Evolutionary conservation across 306 rosid genomes (phyloP).

Genomic region (Oemleria cerasiformis): DNA sequence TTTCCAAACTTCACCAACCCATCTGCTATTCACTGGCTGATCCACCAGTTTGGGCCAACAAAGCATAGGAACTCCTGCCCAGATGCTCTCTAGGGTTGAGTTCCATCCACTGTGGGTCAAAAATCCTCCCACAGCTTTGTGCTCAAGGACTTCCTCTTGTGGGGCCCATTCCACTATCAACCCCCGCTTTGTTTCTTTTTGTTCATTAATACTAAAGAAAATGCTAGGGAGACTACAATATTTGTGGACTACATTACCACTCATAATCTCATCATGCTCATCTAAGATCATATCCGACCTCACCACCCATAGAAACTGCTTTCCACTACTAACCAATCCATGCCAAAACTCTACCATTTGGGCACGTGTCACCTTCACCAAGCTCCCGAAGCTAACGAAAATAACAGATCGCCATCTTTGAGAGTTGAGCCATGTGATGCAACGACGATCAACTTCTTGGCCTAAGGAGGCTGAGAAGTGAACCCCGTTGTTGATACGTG

Average conservation of each 20-base stretch:
- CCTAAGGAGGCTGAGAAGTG: neutral
- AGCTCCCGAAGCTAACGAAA: slow-evolving; percentile 19
- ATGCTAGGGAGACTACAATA: too few species aligned
- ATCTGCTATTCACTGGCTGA: too few species aligned
- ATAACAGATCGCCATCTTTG: neutral
- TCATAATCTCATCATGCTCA: neutral
- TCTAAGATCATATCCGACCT: neutral
- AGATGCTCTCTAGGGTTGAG: too few species aligned
- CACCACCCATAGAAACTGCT: slow-evolving; percentile 9
- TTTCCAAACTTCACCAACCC: neutral
- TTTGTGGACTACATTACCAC: too few species aligned
- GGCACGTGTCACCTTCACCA: neutral
- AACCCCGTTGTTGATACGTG: neutral
- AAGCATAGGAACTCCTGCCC: too few species aligned
- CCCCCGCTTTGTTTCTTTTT: too few species aligned
- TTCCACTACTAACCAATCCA: slow-evolving; percentile 11
- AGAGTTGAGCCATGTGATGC: slow-evolving; percentile 19
- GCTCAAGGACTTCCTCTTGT: too few species aligned
- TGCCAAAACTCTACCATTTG: slow-evolving; percentile 20
- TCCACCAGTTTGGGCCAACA: too few species aligned
- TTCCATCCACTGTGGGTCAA: neutral
- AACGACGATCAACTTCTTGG: neutral
- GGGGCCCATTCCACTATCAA: too few species aligned
- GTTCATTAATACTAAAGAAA: neutral
- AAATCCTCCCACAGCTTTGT: too few species aligned